These are phyloP conservation scores for Micromonas commoda DNA, from an alignment of 139 green algal genomes.

Conservation along the genomic window DNA sequence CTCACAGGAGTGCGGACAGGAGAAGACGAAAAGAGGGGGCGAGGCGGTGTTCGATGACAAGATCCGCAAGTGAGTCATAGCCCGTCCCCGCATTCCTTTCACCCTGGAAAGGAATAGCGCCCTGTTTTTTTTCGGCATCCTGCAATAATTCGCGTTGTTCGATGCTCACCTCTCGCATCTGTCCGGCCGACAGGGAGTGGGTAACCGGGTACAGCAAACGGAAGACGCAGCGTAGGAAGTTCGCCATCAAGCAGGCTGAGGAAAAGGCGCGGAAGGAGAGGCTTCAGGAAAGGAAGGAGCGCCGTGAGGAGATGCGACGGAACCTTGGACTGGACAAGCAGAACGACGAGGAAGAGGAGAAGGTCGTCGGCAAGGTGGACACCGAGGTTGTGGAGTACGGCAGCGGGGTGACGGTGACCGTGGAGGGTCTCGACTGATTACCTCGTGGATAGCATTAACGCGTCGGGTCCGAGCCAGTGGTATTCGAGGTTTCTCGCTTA, in stretches of 20 bases:
- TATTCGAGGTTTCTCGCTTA: too few species aligned
- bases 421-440: background rate
- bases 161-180: background rate
- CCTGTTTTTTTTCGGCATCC: background rate
- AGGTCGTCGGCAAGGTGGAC: background rate
- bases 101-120: background rate
- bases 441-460: too few species aligned
- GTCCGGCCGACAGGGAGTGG: background rate
- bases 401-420: background rate
- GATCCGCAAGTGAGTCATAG: background rate
- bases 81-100: background rate
- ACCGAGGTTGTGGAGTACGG: background rate
- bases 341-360: background rate
- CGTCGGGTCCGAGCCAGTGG: too few species aligned
- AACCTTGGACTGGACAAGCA: background rate
- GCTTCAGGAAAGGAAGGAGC: background rate
- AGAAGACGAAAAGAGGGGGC: background rate
- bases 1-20: background rate
- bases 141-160: too few species aligned
- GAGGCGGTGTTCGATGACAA: conserved; percentile 11
- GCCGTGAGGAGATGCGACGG: background rate
- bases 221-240: conserved; percentile 1
- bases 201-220: conserved; percentile 15
- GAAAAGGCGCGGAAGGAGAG: background rate
- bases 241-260: background rate